Percentiles rank a stretch among this genome's conserved stretches.
phyloP scores from a whole-genome alignment of 768 basidiomycete genomes.

The Dioszegia crocea region DNA sequence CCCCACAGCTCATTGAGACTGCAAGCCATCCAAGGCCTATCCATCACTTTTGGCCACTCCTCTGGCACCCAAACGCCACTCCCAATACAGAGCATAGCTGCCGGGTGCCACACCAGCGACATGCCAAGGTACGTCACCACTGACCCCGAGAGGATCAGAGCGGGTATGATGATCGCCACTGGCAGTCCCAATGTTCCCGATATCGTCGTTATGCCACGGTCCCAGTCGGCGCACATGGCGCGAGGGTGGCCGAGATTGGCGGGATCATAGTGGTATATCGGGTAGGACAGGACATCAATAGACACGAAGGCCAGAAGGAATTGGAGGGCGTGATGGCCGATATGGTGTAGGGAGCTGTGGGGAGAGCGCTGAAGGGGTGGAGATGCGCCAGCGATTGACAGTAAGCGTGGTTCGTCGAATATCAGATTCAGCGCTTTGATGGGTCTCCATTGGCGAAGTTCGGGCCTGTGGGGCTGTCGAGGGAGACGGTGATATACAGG shows the following conservation, averaged over 20 bases:
- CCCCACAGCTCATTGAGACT: slow-evolving; percentile 15
- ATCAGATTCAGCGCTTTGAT: slow-evolving; percentile 12
- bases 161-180: background rate
- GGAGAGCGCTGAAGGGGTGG: slow-evolving; percentile 4
- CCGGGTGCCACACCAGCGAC: background rate
- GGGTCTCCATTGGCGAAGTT: background rate
- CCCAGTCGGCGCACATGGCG: background rate
- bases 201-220: background rate
- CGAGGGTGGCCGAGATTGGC: background rate
- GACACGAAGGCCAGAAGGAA: background rate
- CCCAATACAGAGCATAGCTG: slow-evolving; percentile 3
- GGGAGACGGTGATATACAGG: slow-evolving; percentile 6
- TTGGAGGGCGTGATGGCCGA: background rate
- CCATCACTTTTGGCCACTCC: slow-evolving; percentile 11
- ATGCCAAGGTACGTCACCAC: background rate
- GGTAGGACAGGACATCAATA: slow-evolving; percentile 1
- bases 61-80: slow-evolving; percentile 5
- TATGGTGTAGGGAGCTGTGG: background rate
- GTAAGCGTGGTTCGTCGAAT: background rate
- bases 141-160: background rate
- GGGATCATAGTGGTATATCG: slow-evolving; percentile 3
- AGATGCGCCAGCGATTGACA: background rate
- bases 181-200: background rate
- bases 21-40: background rate
- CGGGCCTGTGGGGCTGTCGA: background rate